These are phyloP conservation scores for Beverwykella pulmonaria DNA, from an alignment of 495 filamentous ascomycete genomes.

Conservation along the genomic window DNA sequence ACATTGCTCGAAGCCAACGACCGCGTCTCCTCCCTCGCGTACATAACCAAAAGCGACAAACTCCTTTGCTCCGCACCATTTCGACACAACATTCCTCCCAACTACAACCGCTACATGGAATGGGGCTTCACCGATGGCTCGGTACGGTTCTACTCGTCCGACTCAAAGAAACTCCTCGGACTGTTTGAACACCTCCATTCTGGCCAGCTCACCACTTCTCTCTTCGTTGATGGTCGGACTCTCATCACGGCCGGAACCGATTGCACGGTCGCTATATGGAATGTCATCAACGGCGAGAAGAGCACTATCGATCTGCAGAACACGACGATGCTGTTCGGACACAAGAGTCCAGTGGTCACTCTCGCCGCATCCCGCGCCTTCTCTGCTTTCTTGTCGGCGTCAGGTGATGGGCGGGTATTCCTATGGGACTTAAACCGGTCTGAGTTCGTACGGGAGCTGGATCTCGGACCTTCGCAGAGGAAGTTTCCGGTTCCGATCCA, in stretches of 20 bases:
- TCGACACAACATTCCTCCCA: conserved; percentile 81
- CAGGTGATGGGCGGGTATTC: conserved; percentile 76
- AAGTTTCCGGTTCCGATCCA: conserved; percentile 48
- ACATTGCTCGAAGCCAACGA: conserved; percentile 82
- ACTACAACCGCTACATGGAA: conserved; percentile 87
- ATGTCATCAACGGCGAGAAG: conserved; percentile 62
- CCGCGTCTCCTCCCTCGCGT: conserved; percentile 74
- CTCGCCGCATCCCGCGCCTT: conserved; percentile 87
- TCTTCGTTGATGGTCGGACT: conserved; percentile 85
- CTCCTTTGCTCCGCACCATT: conserved; percentile 82
- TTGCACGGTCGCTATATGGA: conserved; percentile 85
- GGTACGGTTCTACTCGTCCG: conserved; percentile 82
- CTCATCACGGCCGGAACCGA: conserved; percentile 89
- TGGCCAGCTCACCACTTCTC: conserved; percentile 76
- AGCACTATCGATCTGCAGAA: conserved; percentile 73
- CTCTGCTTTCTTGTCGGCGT: conserved; percentile 79
- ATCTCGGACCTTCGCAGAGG: conserved; percentile 46
- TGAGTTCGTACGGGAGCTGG: conserved; percentile 78
- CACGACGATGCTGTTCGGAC: conserved; percentile 83
- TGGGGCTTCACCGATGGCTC: conserved; percentile 96
- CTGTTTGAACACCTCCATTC: conserved; percentile 92
- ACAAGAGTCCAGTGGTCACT: conserved; percentile 75
- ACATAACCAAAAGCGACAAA: conserved; percentile 76
- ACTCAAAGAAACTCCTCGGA: conserved; percentile 73
- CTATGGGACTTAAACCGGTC: conserved; percentile 93